phyloP scores from a whole-genome alignment of 768 basidiomycete genomes.

The Lentinula detonsa region DNA sequence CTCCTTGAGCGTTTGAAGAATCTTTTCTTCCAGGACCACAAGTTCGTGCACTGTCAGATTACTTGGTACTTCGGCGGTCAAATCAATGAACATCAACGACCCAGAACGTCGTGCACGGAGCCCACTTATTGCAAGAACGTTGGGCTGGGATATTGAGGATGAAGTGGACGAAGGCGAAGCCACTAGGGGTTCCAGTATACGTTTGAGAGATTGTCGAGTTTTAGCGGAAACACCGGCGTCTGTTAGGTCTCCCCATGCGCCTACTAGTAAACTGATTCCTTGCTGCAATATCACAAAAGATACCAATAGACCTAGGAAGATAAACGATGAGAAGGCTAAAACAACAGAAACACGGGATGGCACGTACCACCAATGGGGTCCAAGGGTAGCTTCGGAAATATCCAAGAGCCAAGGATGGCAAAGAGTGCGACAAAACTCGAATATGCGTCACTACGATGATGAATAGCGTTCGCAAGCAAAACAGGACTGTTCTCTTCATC shows the following conservation, averaged over 20 bases:
- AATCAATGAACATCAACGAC: constrained; percentile 78
- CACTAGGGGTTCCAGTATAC: constrained; percentile 50
- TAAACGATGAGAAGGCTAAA: not conserved
- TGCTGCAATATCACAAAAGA: constrained; percentile 85
- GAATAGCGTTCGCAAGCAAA: constrained; percentile 90
- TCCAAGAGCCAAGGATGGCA: constrained; percentile 88
- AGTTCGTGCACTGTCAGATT: constrained; percentile 52
- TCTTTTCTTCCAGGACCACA: constrained; percentile 54
- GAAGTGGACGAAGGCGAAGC: constrained; percentile 18
- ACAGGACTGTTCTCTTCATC: constrained; percentile 90
- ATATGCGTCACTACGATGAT: constrained; percentile 96
- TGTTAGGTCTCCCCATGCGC: constrained; percentile 76
- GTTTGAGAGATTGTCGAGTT: constrained; percentile 48
- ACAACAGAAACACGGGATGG: not conserved
- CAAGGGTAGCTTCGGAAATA: constrained; percentile 78
- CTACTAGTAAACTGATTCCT: constrained; percentile 57
- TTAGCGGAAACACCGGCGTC: constrained; percentile 70
- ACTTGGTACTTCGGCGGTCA: constrained; percentile 66
- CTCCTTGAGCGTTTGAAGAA: constrained; percentile 46
- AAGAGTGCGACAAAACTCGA: constrained; percentile 87
- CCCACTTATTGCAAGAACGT: constrained; percentile 40
- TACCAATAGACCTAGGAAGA: constrained; percentile 65
- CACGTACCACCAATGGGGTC: constrained; percentile 88
- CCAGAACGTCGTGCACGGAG: constrained; percentile 75
- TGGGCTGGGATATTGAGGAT: constrained; percentile 6